phyloP scores from a whole-genome alignment of 345 rosid species.

The Excoecaria agallocha region DNA sequence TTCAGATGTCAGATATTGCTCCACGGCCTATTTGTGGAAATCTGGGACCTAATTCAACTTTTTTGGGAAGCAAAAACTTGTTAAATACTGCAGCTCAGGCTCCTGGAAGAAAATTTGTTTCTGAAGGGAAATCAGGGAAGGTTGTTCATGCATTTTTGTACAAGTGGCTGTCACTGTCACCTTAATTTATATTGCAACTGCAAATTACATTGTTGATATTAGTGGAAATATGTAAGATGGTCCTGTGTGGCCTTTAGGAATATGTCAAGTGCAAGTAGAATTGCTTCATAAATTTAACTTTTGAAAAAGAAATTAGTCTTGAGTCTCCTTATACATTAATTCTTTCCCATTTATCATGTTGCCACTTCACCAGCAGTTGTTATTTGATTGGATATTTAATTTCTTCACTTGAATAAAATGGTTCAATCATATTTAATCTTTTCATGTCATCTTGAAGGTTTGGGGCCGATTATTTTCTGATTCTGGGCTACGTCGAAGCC shows the following conservation, averaged over 20 bases:
- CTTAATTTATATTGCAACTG: background rate
- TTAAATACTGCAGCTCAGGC: background rate
- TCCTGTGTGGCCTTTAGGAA: background rate
- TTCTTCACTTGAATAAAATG: background rate
- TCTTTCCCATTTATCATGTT: background rate
- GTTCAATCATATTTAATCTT: background rate
- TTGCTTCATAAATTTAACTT: background rate
- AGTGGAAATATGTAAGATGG: background rate
- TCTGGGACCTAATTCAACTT: background rate
- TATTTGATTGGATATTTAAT: background rate
- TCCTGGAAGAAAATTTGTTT: background rate
- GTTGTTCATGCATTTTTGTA: conserved; percentile 2
- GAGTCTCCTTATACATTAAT: background rate
- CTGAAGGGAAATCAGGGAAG: conserved; percentile 13
- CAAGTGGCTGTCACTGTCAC: background rate
- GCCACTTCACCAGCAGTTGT: background rate
- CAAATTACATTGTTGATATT: background rate
- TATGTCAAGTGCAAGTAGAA: background rate
- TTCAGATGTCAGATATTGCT: conserved; percentile 4
- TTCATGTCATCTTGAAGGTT: conserved; percentile 38
- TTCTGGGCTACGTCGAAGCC: conserved; percentile 82
- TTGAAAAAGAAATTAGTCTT: background rate
- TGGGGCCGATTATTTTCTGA: conserved; percentile 94
- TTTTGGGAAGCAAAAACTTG: conserved; percentile 1
- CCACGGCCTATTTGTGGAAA: background rate